Evolutionary conservation across 176 grass and related monocot genomes (phyloP), one percentile per base, ranked within the genome.

Genomic region (Zea luxurians): DNA sequence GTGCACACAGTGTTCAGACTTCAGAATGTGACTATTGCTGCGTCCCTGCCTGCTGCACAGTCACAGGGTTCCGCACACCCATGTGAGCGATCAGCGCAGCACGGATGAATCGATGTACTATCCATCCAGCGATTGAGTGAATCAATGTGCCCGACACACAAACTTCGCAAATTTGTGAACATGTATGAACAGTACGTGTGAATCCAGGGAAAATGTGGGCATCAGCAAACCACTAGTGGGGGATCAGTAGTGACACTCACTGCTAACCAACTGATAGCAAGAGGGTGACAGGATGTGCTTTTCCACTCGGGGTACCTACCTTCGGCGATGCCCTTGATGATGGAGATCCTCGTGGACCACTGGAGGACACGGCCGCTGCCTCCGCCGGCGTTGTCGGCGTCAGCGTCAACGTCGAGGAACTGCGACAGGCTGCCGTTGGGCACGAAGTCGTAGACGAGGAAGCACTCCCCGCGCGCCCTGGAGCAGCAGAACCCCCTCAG

Each of bases 401-500:
- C 68, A n/a, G 70, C 78, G 48, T 84, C 78, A 55, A 87, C 36
- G 78, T 95, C 96, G 77, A 98, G 48, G 87, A 89, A 91, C 67
- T 67, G 83, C 7, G 83, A 86, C 62, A 98, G 70, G 71, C 85
- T 92, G 4, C 92, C 96, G 59, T 98, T 98, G 4, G 83, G 89
- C 73, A 92, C 90, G 46, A 92, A 92, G 81, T 98, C 88, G 68
- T 94, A 94, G 37, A 98, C 84, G 27, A 98, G 88, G 73, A 95
- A 98, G 85, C 96, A 98, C 72, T 95, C 91, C 13, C 92, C 95
- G 41, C 92, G 86, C 40, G 89, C 96, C 66, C 78, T 78, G 45
- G 96, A 98, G 81, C 88, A 94, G 80, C 96, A 98, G 80, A 98
- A 94, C 34, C 96, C 92, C 68, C 78, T 87, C 13, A 98, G 77